phyloP scores from a whole-genome alignment of 2,329 filamentous ascomycete genomes.

The Coniochaeta sp. region DNA sequence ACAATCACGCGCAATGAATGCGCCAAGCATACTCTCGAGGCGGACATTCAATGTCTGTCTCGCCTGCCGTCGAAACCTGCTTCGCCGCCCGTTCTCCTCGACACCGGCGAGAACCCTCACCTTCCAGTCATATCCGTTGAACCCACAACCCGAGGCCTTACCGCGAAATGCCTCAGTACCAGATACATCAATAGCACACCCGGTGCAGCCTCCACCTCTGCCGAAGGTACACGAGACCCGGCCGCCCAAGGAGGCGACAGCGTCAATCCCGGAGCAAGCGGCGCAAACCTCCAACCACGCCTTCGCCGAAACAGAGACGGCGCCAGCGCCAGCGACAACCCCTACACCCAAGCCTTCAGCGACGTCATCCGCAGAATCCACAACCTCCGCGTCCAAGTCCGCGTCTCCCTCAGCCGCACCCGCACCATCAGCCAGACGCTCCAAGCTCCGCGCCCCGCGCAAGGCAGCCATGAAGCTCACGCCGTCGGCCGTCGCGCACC shows the following conservation, averaged over 20 bases:
- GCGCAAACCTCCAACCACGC: slow-evolving; percentile 57
- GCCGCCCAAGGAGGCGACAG: slow-evolving; percentile 26
- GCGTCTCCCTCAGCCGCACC: slow-evolving; percentile 1
- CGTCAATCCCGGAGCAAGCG: slow-evolving; percentile 49
- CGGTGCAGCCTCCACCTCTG: slow-evolving; percentile 25
- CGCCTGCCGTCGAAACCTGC: slow-evolving; percentile 30
- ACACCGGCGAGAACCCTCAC: slow-evolving; percentile 18
- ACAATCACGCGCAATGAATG: slow-evolving; percentile 30
- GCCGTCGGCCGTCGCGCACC: slow-evolving; percentile 68
- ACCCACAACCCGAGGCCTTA: slow-evolving; percentile 29
- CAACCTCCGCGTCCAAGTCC: slow-evolving; percentile 5
- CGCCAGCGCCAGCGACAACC: background rate
- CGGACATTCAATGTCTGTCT: slow-evolving; percentile 30
- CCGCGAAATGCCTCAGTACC: slow-evolving; percentile 35
- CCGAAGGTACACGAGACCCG: slow-evolving; percentile 47
- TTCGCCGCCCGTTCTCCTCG: slow-evolving; percentile 26
- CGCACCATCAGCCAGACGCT: slow-evolving; percentile 20
- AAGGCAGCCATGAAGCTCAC: slow-evolving; percentile 91
- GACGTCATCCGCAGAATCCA: background rate
- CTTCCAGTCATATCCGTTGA: slow-evolving; percentile 47
- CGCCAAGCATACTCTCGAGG: slow-evolving; percentile 24
- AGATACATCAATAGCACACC: slow-evolving; percentile 39
- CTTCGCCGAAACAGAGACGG: slow-evolving; percentile 12
- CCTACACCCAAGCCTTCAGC: slow-evolving; percentile 18
- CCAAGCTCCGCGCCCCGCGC: slow-evolving; percentile 62